Base-by-base conservation (phyloP, 306 rosid genomes). In the Purshia tridentata region DNA sequence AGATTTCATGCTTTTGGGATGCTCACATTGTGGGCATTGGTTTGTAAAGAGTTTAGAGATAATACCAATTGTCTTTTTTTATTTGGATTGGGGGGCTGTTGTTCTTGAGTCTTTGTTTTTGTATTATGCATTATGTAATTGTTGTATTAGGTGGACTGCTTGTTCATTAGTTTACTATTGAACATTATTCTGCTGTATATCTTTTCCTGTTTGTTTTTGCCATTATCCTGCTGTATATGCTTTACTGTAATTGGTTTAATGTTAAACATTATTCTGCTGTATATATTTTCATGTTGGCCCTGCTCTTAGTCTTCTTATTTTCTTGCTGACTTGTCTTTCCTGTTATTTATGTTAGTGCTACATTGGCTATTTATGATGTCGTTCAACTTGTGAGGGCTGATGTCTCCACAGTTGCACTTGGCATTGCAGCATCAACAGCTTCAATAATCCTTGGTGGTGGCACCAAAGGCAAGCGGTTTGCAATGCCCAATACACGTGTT, bases 311-410 rank as follows among this genome's bases (percentile, higher is more conserved):
- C 52, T 79, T 64, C 22, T 39, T 12, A 3, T 66, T 44, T 20
- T 4, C 56, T 55, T 3, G 64, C 89, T 82, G 61, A 85, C 83
- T 69, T 81, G 37, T 61, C 74, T 69, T 80, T 72, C 48, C 12
- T 84, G 69, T 77, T 74, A 12, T 70, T 49, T 72, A 48, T 78
- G 16, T 46, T 78, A 91, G 99, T 67, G 93, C 97, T 65, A 89
- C 99, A 52, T 83, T 94, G 99, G 99, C 95, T 46, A 94, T 94
- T 82, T 91, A 76, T 44, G 99, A 94, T 3, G 95, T 88, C 0
- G 84, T 94, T 72, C 90, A 88, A 86, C 97, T 94, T n/a, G 97
- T 94, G 86, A 89, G 99, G 87, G 97, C 97, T 7, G 96, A 91
- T 77, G 93, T 94, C 75, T 91, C 96, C 66, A 94, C 99, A 8